Evolutionary conservation across 345 rosid species (phyloP).

Genomic region (Eucalyptus lansdowneana): DNA sequence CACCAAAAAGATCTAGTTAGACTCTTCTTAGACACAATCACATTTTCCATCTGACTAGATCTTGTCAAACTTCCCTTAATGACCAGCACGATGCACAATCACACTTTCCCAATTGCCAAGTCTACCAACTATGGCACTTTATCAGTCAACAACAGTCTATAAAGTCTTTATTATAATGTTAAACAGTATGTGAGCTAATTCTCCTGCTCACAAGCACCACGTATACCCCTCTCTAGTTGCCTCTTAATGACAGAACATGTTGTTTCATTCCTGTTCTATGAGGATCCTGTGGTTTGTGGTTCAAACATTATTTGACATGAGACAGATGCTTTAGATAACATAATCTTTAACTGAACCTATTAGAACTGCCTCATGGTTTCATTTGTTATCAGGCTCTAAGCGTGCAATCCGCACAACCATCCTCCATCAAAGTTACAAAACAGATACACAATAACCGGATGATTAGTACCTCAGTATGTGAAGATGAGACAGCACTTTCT

Average conservation of each 20-base stretch:
- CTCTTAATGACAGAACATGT: not conserved
- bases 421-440: not conserved
- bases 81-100: not conserved
- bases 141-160: not conserved
- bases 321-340: not conserved
- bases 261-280: not conserved
- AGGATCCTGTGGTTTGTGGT: not conserved
- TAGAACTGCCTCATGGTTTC: not conserved
- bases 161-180: not conserved
- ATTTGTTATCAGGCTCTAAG: not conserved
- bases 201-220: not conserved
- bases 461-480: not conserved
- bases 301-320: not conserved
- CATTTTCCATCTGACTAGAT: not conserved
- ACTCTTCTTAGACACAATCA: not conserved
- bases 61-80: not conserved
- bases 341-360: not conserved
- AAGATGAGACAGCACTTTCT: slow-evolving; percentile 25
- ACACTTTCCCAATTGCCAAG: not conserved
- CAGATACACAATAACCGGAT: not conserved
- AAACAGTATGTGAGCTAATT: not conserved
- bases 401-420: not conserved
- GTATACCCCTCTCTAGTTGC: not conserved
- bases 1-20: not conserved
- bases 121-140: not conserved